Base-by-base conservation (phyloP, 805 yeast genomes). In the Grigorovia jiainica region DNA sequence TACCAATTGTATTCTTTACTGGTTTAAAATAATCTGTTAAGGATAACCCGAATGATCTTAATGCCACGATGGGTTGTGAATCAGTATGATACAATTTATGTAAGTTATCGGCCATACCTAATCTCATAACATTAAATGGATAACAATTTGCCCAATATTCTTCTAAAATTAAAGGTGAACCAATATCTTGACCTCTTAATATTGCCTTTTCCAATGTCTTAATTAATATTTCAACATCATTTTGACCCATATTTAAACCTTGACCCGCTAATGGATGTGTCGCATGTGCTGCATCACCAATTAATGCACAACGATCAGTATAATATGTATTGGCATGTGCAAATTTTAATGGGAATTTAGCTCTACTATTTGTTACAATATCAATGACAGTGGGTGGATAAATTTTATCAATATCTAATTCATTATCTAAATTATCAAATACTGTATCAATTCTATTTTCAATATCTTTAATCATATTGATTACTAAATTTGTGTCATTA, bases 191-290 rank as follows among this genome's bases (percentile, higher is more conserved):
- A 0, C 98, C 98, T 36, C 95, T 69, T 33, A 68, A 67, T 2
- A 75, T 65, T 0, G 95, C 95, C 8, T 47, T 66, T 49, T 85
- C 95, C 21, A 92, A 55, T 0, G 90, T 84, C 2, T 58, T 65
- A 1, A 81, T 78, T 24, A 92, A 68, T 2, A 79, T 67, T 44
- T 79, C 78, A 2, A 86, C 96, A 58, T 92, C 98, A 21, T 82
- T 80, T 60, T 89, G 97, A 17, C 98, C 98, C 95, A 90, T 87
- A 61, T 92, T 92, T 43, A 92, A 72, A 20, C 98, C 98, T 64
- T 92, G 98, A 8, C 98, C 98, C 4, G 97, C 97, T 45, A 92
- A 70, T 2, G 98, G 98, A 60, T 92, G 97, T 1, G 95, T 86
- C 0, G 97, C 82, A 54, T 92, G 98, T 0, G 97, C 97, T 1